Conservation (phyloP, 768 basidiomycete genomes). For the Mycena capillaripes region DNA sequence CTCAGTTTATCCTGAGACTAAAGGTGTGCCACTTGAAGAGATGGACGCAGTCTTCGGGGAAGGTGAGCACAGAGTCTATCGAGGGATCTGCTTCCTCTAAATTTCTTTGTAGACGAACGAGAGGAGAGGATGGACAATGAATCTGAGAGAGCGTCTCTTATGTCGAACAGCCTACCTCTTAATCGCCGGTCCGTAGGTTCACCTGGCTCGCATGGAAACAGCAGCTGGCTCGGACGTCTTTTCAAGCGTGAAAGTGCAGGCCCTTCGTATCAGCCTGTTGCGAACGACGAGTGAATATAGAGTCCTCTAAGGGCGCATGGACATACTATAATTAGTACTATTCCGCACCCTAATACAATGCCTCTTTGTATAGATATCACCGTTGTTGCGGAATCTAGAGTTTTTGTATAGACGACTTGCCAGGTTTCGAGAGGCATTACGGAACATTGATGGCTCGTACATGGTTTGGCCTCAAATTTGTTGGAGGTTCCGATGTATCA, state of each 20-base stretch:
- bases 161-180: slow-evolving; percentile 54
- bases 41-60: slow-evolving; percentile 94
- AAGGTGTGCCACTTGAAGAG: slow-evolving; percentile 89
- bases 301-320: not conserved
- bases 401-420: not conserved
- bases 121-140: slow-evolving; percentile 78
- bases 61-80: slow-evolving; percentile 58
- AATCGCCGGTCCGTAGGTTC: slow-evolving; percentile 51
- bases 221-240: slow-evolving; percentile 66
- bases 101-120: slow-evolving; percentile 47
- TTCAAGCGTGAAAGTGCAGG: slow-evolving; percentile 57
- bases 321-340: slow-evolving; percentile 3
- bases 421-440: no score
- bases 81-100: slow-evolving; percentile 20
- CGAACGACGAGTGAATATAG: slow-evolving; percentile 47
- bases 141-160: slow-evolving; percentile 67
- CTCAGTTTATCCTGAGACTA: slow-evolving; percentile 90
- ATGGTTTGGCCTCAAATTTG: not conserved
- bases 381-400: not conserved
- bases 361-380: not conserved
- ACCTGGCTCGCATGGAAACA: slow-evolving; percentile 38
- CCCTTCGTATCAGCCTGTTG: slow-evolving; percentile 63
- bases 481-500: not conserved
- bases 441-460: not conserved
- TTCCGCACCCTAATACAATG: slow-evolving; percentile 5